Percentiles rank a stretch among this genome's conserved stretches.
These are phyloP conservation scores for Drechslera avenae DNA, from an alignment of 2,329 filamentous ascomycete genomes.

Conservation along the genomic window DNA sequence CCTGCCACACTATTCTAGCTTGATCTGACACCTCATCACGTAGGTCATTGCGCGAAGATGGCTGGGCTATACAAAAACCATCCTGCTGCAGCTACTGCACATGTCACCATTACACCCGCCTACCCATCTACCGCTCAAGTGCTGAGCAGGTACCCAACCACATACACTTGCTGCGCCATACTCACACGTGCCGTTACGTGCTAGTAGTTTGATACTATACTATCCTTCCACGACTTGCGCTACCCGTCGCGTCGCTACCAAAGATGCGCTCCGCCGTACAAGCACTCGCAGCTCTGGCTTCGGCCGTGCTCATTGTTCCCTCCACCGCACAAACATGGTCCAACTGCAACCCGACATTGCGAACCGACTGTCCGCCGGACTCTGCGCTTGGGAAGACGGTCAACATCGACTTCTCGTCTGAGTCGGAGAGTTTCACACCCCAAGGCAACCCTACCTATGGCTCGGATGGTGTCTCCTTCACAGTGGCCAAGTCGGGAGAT, in stretches of 20 bases:
- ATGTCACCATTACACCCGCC: slow-evolving; percentile 28
- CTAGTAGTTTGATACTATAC: slow-evolving; percentile 10
- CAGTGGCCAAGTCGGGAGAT: slow-evolving; percentile 77
- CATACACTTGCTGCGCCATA: slow-evolving; percentile 8
- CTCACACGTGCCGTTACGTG: slow-evolving; percentile 13
- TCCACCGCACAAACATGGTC: slow-evolving; percentile 59
- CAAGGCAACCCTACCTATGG: slow-evolving; percentile 74
- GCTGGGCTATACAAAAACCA: slow-evolving; percentile 43
- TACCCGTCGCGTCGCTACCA: slow-evolving; percentile 16
- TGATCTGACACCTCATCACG: slow-evolving; percentile 29
- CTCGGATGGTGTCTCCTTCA: slow-evolving; percentile 78
- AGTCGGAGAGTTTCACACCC: slow-evolving; percentile 77
- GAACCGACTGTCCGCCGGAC: slow-evolving; percentile 70
- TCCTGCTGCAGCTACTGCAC: slow-evolving; percentile 23
- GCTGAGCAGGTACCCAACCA: slow-evolving; percentile 25
- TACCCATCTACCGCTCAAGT: slow-evolving; percentile 27
- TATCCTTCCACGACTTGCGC: slow-evolving; percentile 13
- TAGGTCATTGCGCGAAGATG: slow-evolving; percentile 38
- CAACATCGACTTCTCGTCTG: slow-evolving; percentile 78
- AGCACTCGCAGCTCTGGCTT: slow-evolving; percentile 47
- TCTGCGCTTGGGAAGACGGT: slow-evolving; percentile 83
- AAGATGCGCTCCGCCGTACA: slow-evolving; percentile 42
- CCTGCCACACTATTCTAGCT: slow-evolving; percentile 26
- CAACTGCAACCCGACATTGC: slow-evolving; percentile 60
- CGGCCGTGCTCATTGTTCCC: slow-evolving; percentile 48